Percentiles rank a stretch among this genome's conserved stretches.
phyloP scores from a whole-genome alignment of 2,329 filamentous ascomycete species.

The Dactylellina leptospora region DNA sequence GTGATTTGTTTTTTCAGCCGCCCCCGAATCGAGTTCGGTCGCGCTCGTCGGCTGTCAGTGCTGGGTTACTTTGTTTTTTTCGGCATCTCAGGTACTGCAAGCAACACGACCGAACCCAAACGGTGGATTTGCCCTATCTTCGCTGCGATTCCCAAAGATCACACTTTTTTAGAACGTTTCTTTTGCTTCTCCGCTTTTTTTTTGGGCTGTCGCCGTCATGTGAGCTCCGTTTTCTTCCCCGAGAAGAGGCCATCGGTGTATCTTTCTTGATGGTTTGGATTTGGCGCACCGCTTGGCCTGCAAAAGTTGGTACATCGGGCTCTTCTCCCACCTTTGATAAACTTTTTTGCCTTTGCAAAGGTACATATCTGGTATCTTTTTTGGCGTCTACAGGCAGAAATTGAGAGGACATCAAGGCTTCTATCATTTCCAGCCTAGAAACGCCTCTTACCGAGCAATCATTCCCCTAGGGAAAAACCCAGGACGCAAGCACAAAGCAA shows the following conservation, averaged over 20 bases:
- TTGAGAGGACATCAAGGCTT: background rate
- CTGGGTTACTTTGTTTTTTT: conserved; percentile 13
- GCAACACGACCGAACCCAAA: conserved; percentile 26
- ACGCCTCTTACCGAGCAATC: background rate
- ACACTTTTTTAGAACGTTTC: background rate
- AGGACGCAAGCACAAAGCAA: background rate
- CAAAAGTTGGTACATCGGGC: conserved; percentile 3
- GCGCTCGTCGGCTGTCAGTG: conserved; percentile 8
- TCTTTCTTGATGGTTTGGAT: too few species aligned
- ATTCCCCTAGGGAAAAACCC: background rate
- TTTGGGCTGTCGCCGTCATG: conserved; percentile 31
- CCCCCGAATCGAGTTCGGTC: too few species aligned
- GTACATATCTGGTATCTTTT: background rate
- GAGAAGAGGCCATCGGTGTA: background rate
- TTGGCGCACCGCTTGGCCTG: too few species aligned
- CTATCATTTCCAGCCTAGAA: conserved; percentile 3
- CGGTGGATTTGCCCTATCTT: conserved; percentile 18
- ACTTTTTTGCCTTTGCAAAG: too few species aligned
- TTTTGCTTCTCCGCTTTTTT: background rate
- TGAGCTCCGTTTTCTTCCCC: conserved; percentile 27
- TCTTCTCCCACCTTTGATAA: conserved; percentile 10
- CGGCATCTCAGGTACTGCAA: conserved; percentile 13
- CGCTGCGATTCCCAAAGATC: background rate
- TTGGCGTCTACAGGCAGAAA: background rate
- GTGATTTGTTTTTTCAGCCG: too few species aligned